Evolutionary conservation across 805 yeast genomes (phyloP).

Genomic region (Wickerhamiella kazuoi): DNA sequence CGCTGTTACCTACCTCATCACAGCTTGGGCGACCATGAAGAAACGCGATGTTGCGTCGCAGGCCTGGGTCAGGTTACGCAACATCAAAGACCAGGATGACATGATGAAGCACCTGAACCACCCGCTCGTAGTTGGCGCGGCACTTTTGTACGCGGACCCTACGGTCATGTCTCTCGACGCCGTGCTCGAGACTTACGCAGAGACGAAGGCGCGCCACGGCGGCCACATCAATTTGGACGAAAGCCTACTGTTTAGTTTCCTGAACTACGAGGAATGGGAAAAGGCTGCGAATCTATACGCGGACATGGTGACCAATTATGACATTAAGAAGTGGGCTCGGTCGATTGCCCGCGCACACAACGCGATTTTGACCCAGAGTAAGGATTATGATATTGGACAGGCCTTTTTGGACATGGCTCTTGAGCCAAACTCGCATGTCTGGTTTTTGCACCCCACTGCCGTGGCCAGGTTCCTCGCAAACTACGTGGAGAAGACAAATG

Average conservation of each 20-base stretch:
- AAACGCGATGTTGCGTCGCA: slow-evolving; percentile 9
- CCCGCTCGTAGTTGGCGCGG: slow-evolving; percentile 15
- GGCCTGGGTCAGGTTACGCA: slow-evolving; percentile 11
- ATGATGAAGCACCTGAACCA: slow-evolving; percentile 8
- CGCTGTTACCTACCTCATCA: slow-evolving; percentile 13
- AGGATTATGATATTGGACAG: slow-evolving; percentile 8
- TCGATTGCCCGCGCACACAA: slow-evolving; percentile 13
- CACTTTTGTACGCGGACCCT: slow-evolving; percentile 12
- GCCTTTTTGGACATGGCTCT: slow-evolving; percentile 12
- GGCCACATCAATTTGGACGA: slow-evolving; percentile 12
- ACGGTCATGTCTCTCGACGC: slow-evolving; percentile 10
- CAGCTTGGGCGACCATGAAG: slow-evolving; percentile 13
- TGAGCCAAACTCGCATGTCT: slow-evolving; percentile 5
- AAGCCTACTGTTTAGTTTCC: slow-evolving; percentile 11
- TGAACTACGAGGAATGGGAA: slow-evolving; percentile 8
- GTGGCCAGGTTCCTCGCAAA: slow-evolving; percentile 10
- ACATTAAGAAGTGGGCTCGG: slow-evolving; percentile 5
- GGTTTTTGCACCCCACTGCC: slow-evolving; percentile 14
- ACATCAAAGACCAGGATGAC: background rate
- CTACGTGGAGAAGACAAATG: slow-evolving; percentile 5
- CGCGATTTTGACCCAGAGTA: slow-evolving; percentile 11
- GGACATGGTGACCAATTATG: slow-evolving; percentile 9
- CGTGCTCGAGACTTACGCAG: slow-evolving; percentile 9
- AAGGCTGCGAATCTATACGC: slow-evolving; percentile 13
- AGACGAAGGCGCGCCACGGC: slow-evolving; percentile 11